Evolutionary conservation across 164 flowering plant genomes (phyloP).

Genomic region (Euptelea pleiosperma): DNA sequence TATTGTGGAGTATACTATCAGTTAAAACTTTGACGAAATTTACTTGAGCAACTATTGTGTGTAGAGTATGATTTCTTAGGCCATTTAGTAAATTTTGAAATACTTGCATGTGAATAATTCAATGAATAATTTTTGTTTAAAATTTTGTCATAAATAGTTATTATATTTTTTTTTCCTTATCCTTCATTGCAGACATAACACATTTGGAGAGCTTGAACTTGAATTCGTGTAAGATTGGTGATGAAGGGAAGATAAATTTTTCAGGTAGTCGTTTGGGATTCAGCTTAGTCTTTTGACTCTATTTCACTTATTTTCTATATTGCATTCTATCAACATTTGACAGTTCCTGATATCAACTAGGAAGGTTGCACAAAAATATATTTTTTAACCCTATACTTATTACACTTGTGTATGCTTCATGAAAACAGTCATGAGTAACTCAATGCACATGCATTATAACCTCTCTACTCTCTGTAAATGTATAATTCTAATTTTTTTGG

Average conservation of each 20-base stretch:
- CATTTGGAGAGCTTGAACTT: constrained; percentile 89
- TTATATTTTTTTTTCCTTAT: not conserved
- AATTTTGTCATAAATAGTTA: not conserved
- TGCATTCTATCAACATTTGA: too few relatives aligned
- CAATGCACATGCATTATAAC: too few relatives aligned
- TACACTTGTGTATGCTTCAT: too few relatives aligned
- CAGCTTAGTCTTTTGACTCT: not conserved
- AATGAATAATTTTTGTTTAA: not conserved
- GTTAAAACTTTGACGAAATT: not conserved
- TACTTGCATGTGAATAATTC: not conserved
- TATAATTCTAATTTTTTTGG: too few relatives aligned
- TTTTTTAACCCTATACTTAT: too few relatives aligned
- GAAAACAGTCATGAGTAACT: too few relatives aligned
- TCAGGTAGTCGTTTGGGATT: constrained; percentile 42
- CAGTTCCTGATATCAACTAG: too few relatives aligned
- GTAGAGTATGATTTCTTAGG: not conserved
- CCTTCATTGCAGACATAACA: constrained; percentile 58
- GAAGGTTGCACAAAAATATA: too few relatives aligned
- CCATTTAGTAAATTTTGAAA: not conserved
- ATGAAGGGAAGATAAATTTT: constrained; percentile 71
- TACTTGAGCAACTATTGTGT: not conserved
- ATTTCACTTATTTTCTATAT: not conserved
- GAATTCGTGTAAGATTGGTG: constrained; percentile 84
- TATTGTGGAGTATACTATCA: not conserved
- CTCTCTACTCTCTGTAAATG: too few relatives aligned